Percentiles rank a stretch among this genome's conserved stretches.
Conservation (phyloP, 1,284 basidiomycete genomes). For the Malassezia psittaci region DNA sequence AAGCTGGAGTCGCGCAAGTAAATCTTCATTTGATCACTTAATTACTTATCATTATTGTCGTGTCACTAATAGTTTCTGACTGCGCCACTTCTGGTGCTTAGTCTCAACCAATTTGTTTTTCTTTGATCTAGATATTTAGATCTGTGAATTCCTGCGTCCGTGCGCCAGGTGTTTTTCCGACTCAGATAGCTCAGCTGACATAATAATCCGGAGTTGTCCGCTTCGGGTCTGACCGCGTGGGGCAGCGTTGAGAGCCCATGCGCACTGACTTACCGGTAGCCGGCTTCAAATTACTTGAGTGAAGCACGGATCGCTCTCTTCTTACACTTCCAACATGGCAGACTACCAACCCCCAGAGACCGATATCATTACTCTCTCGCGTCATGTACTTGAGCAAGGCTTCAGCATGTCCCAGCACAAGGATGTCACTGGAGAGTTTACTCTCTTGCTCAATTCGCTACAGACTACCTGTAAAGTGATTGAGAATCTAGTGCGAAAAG, state of each 20-base stretch:
- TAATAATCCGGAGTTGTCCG: neutral
- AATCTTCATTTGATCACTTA: neutral
- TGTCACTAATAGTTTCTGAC: too few relatives aligned
- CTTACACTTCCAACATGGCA: constrained; percentile 1
- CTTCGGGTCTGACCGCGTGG: neutral
- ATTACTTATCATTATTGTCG: neutral
- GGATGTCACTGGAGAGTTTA: constrained; percentile 65
- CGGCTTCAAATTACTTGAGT: too few relatives aligned
- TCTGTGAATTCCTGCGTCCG: too few relatives aligned
- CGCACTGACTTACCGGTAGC: neutral
- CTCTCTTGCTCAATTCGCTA: constrained; percentile 84
- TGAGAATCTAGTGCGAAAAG: constrained; percentile 92
- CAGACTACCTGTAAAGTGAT: constrained; percentile 79
- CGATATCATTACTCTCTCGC: constrained; percentile 45
- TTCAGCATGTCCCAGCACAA: constrained; percentile 22
- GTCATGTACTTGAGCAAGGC: constrained; percentile 44
- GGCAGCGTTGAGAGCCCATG: neutral
- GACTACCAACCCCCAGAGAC: constrained; percentile 35
- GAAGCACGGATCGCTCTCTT: neutral
- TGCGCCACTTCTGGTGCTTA: too few relatives aligned
- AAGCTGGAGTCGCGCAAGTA: neutral
- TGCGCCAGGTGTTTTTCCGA: too few relatives aligned
- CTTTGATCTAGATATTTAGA: too few relatives aligned
- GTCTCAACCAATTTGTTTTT: too few relatives aligned
- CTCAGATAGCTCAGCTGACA: too few relatives aligned